Evolutionary conservation across 768 basidiomycete species (phyloP).

Genomic region (Mycena belliarum): DNA sequence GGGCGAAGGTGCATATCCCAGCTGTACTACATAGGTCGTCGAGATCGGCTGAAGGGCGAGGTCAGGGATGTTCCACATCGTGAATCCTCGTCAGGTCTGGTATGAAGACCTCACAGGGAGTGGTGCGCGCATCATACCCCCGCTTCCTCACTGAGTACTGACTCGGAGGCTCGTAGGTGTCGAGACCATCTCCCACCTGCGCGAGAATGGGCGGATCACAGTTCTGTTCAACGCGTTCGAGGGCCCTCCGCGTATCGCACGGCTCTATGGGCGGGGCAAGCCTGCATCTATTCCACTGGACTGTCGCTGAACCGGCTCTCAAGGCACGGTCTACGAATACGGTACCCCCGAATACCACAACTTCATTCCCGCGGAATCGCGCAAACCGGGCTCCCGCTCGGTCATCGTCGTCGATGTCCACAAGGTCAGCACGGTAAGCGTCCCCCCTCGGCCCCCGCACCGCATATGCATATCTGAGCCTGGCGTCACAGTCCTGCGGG

Average conservation of each 20-base stretch:
- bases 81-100: conserved; percentile 58
- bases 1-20: conserved; percentile 32
- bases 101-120: conserved; percentile 76
- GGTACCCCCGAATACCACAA: conserved; percentile 61
- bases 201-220: conserved; percentile 65
- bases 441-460: background rate
- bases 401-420: conserved; percentile 61
- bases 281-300: conserved; percentile 38
- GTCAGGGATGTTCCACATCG: conserved; percentile 56
- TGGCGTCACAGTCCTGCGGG: conserved; percentile 56
- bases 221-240: conserved; percentile 64
- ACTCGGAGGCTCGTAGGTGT: conserved; percentile 35
- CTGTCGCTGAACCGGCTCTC: background rate
- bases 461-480: no score
- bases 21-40: background rate
- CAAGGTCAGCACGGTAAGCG: conserved; percentile 51
- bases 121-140: conserved; percentile 40
- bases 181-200: conserved; percentile 61
- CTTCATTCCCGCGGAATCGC: conserved; percentile 45
- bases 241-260: conserved; percentile 57
- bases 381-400: conserved; percentile 59
- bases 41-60: background rate
- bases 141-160: background rate
- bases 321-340: conserved; percentile 63
- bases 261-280: conserved; percentile 62